Base-by-base conservation (phyloP, 2,329 filamentous ascomycete genomes). In the Mycogone perniciosa region DNA sequence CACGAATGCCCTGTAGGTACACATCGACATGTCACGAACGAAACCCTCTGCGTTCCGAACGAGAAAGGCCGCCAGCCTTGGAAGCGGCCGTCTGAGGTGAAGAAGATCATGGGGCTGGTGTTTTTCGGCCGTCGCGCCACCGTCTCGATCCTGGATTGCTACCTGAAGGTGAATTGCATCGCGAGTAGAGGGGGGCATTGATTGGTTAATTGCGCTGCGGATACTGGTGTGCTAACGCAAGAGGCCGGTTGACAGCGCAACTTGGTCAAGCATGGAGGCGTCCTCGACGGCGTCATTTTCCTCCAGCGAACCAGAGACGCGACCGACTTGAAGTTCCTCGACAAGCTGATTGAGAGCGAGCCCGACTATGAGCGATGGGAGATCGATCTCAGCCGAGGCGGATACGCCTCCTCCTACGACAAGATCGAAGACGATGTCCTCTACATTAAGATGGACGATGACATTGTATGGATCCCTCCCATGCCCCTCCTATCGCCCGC, bases 61-160 rank as follows among this genome's bases (percentile, higher is more conserved):
- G 43, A 48, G 31, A 45, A 49, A 20, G 51, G 40, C 31, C 46
- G 51, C 11, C 26, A 48, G 41, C 29, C n/a, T 7, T 49, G 46
- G 51, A 42, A 51, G 39, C 43, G 37, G 2, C 51, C 51, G 7
- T 37, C 51, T 27, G 51, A 53, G 2, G 51, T 53, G 11, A 52
- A 40, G n/a, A 71, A 67, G 55, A 60, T 76, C n/a, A 66, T 75
- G 52, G 73, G 65, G 11, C 64, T 76, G 50, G 70, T 76, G 1
- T 76, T 76, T 51, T 76, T 67, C 53, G 74, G 73, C 20, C 67
- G 73, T 11, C 68, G 67, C 45, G 62, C 66, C 50, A 68, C 69
- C 7, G 70, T 75, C 27, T 69, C 72, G 31, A 68, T 76, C 30
- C 57, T 76, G 38, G 72, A 75, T 53, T 76, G 74, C 52, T 76